These are phyloP conservation scores for Geum urbanum DNA, from an alignment of 306 rosid species.

Conservation along the genomic window DNA sequence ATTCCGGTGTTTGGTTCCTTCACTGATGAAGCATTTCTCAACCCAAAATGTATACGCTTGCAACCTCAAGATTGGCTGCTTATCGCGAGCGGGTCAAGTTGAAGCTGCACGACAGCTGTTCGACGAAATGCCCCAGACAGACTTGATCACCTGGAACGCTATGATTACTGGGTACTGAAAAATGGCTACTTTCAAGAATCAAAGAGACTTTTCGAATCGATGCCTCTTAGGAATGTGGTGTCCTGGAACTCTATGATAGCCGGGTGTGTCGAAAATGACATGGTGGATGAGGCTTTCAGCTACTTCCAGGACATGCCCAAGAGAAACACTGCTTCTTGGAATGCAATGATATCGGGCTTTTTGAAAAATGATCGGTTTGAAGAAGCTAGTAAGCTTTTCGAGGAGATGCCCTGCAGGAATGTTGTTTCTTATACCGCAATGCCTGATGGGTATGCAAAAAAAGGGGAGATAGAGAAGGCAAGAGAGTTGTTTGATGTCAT, in stretches of 20 bases:
- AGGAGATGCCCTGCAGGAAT: constrained; percentile 41
- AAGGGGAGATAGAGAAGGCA: constrained; percentile 39
- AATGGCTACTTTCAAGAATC: constrained; percentile 32
- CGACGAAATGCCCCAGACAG: constrained; percentile 38
- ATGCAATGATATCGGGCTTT: constrained; percentile 44
- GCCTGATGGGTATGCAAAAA: constrained; percentile 43
- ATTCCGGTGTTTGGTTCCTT: background rate
- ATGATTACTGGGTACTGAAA: constrained; percentile 44
- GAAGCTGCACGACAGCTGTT: constrained; percentile 44
- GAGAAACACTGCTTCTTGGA: constrained; percentile 43
- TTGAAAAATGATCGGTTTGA: constrained; percentile 31
- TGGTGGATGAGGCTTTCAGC: constrained; percentile 33
- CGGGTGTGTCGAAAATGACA: constrained; percentile 38
- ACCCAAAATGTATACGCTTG: constrained; percentile 27
- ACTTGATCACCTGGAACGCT: constrained; percentile 49
- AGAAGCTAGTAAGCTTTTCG: constrained; percentile 48
- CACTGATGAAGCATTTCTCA: constrained; percentile 15
- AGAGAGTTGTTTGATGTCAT: constrained; percentile 43
- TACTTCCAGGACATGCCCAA: constrained; percentile 38
- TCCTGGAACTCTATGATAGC: constrained; percentile 55
- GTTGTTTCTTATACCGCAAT: constrained; percentile 46
- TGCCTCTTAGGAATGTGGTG: constrained; percentile 42
- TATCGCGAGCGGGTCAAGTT: constrained; percentile 23
- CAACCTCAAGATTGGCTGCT: constrained; percentile 33
- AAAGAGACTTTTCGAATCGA: constrained; percentile 28